These are phyloP conservation scores for Solanum hybrid DNA, from an alignment of 305 asterid species.

Conservation along the genomic window DNA sequence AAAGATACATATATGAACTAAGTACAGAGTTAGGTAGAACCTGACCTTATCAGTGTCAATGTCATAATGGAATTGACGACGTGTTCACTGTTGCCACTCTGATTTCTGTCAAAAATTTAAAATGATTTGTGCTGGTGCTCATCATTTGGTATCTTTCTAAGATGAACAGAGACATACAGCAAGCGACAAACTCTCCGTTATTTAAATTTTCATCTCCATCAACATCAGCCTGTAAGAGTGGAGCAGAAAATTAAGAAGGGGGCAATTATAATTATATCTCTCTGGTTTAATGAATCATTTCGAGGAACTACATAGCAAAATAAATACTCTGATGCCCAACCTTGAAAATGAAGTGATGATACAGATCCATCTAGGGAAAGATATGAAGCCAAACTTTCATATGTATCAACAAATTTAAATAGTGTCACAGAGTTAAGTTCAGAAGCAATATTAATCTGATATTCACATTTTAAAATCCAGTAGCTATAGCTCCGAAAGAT, in stretches of 20 bases:
- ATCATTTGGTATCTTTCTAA: background rate
- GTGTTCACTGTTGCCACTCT: background rate
- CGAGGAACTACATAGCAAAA: background rate
- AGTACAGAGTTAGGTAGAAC: background rate
- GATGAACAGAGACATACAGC: background rate
- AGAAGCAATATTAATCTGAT: background rate
- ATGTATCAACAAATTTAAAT: background rate
- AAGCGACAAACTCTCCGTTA: background rate
- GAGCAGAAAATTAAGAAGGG: background rate
- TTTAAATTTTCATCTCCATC: background rate
- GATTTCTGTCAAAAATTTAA: background rate
- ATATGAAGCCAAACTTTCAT: background rate
- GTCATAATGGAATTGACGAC: background rate
- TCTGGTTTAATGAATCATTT: no score
- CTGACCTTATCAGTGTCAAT: background rate
- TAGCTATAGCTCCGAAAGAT: no score
- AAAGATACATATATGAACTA: background rate
- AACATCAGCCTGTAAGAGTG: background rate
- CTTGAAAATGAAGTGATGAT: background rate
- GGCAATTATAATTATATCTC: background rate
- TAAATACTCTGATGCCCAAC: background rate
- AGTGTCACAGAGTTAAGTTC: background rate
- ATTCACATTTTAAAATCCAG: no score
- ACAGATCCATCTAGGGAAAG: background rate
- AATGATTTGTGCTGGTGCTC: background rate